Base-by-base conservation (phyloP, 139 green algal genomes). In the Raphidocelis subcapitata region DNA sequence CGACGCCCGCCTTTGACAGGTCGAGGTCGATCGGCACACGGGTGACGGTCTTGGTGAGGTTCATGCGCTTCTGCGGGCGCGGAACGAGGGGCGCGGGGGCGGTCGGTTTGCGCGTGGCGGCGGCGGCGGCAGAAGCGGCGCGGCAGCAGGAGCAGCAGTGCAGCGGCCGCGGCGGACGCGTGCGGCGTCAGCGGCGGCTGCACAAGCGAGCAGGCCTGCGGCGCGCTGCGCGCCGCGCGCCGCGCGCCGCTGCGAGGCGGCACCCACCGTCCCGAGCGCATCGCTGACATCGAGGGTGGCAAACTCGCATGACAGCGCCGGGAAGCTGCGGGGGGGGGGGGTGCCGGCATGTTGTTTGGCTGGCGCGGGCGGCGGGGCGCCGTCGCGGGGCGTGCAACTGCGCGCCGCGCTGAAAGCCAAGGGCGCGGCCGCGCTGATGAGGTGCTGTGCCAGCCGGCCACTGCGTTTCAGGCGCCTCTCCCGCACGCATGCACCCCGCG, bases 271-370 rank as follows among this genome's bases (percentile, higher is more conserved):
- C 21, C 95, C 95, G 5, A 99, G 73, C 0, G 92, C 82, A 71
- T 99, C 95, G 65, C 86, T 95, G 47, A 99, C 89, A 71, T 99
- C 95, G 26, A 98, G 81, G 0, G 94, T 96, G 3, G 93, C 93
- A 86, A 98, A 99, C 75, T 99, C 95, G 75, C 95, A 99, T 0
- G 94, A 97, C 35, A 99, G 73, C 5, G 85, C 81, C 0, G 94
- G 92, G 66, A 94, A 94, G 69, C 87, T 94, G 89, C 84, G 80
- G 5, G 15, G 41, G 41, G 41, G 41, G 41, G 41, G 12, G 8
- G 41, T 49, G 41, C 8, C 41, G 41, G 12, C 41, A 49, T 49
- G 41, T n/a, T n/a, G n/a, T n/a, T n/a, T n/a, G n/a, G n/a, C n/a
- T n/a, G n/a, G n/a, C n/a, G n/a, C n/a, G n/a, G n/a, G n/a, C n/a